phyloP scores from a whole-genome alignment of 2,329 filamentous ascomycete species.

The Coleophoma crateriformis region DNA sequence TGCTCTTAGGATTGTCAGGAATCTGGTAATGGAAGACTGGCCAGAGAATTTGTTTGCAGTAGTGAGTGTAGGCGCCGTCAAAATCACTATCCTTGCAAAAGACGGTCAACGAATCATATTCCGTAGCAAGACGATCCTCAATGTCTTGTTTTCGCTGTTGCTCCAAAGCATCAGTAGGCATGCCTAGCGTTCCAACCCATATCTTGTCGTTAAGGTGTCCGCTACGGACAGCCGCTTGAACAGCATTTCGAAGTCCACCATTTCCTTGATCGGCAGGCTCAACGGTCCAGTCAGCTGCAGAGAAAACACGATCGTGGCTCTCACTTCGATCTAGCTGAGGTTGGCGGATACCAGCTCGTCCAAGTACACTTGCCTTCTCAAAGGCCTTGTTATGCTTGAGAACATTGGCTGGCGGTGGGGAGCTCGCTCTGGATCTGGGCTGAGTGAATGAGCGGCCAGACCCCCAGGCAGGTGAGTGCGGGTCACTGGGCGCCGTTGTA shows the following conservation, averaged over 20 bases:
- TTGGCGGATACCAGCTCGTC: conserved; percentile 51
- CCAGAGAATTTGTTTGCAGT: conserved; percentile 97
- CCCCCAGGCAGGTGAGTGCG: conserved; percentile 74
- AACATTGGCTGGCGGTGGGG: conserved; percentile 70
- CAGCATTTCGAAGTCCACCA: conserved; percentile 83
- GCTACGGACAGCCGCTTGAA: conserved; percentile 68
- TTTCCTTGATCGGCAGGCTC: conserved; percentile 87
- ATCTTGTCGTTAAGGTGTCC: conserved; percentile 68
- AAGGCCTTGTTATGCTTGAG: conserved; percentile 58
- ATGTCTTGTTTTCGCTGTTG: conserved; percentile 77
- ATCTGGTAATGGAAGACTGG: conserved; percentile 98
- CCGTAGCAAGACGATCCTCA: conserved; percentile 71
- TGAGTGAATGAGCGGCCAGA: conserved; percentile 40
- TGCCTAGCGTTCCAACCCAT: conserved; percentile 91
- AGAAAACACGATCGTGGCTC: conserved; percentile 65
- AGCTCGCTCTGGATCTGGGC: conserved; percentile 68
- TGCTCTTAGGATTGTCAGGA: conserved; percentile 95
- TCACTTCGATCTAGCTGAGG: conserved; percentile 50
- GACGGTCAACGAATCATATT: conserved; percentile 78
- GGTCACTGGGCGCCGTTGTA: conserved; percentile 63
- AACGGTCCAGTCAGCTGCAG: conserved; percentile 75
- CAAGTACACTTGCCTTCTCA: conserved; percentile 52
- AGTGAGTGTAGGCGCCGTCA: conserved; percentile 90
- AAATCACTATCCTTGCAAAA: conserved; percentile 89
- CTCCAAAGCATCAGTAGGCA: conserved; percentile 83